Evolutionary conservation across 2,329 filamentous ascomycete genomes (phyloP).

Genomic region (Thermoascus crustaceus): DNA sequence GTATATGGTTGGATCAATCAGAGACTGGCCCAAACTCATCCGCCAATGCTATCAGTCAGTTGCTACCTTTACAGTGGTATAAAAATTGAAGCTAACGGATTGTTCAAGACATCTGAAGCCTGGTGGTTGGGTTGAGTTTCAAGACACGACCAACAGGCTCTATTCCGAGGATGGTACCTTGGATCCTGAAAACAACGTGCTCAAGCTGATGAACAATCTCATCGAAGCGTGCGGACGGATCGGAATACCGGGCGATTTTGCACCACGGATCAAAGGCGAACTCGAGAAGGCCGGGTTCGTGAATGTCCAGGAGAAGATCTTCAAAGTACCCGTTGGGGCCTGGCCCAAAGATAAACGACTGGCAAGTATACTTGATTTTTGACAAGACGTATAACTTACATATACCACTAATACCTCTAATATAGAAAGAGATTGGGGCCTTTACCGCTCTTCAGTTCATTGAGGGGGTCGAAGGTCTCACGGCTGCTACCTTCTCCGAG

Average conservation of each 20-base stretch:
- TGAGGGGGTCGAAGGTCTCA: constrained; percentile 14
- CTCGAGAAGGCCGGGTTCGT: constrained; percentile 17
- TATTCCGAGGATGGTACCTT: constrained; percentile 22
- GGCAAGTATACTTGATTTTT: neutral
- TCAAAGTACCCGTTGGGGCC: constrained; percentile 16
- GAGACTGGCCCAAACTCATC: constrained; percentile 44
- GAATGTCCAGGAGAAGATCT: constrained; percentile 15
- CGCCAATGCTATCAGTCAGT: constrained; percentile 34
- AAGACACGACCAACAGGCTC: constrained; percentile 20
- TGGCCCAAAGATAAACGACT: constrained; percentile 20
- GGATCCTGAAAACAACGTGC: constrained; percentile 7
- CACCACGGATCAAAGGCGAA: constrained; percentile 5
- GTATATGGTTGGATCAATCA: constrained; percentile 44
- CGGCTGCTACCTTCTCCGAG: constrained; percentile 10
- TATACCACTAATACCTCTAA: neutral
- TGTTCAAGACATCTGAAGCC: constrained; percentile 21
- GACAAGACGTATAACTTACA: neutral
- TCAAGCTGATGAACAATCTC: constrained; percentile 17
- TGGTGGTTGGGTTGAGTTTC: constrained; percentile 35
- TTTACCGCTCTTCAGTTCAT: constrained; percentile 10
- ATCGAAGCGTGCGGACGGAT: constrained; percentile 20
- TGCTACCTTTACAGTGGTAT: neutral
- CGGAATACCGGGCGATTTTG: constrained; percentile 10
- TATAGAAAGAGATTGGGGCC: constrained; percentile 15
- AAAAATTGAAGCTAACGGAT: neutral